Percentiles rank a stretch among this genome's conserved stretches.
phyloP scores from a whole-genome alignment of 345 rosid species.

The Citrus australasica region DNA sequence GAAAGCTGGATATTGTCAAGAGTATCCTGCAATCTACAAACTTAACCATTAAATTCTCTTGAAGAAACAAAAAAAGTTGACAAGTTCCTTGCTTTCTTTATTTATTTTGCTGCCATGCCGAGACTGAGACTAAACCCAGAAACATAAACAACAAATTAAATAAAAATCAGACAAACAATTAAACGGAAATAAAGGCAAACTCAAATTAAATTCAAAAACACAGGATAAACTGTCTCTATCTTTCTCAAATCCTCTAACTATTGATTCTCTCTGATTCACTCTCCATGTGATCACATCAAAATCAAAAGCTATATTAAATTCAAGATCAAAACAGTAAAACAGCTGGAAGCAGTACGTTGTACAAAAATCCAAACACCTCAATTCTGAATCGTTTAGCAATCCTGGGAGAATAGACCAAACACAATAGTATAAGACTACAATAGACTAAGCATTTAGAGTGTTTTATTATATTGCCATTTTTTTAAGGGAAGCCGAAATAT shows the following conservation, averaged over 20 bases:
- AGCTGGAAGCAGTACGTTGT: conserved; percentile 53
- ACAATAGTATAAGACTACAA: neutral
- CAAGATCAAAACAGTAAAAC: conserved; percentile 19
- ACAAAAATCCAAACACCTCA: conserved; percentile 52
- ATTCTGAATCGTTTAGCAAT: conserved; percentile 75
- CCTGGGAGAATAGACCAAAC: conserved; percentile 45
- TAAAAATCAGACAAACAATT: neutral
- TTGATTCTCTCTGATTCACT: neutral
- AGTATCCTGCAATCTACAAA: neutral
- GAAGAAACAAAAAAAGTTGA: neutral
- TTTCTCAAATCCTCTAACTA: neutral
- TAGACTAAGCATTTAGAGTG: neutral
- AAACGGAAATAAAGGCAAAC: neutral
- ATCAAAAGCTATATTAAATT: neutral
- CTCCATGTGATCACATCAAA: neutral
- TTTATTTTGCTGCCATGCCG: neutral
- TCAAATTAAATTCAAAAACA: no score
- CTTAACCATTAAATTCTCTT: neutral
- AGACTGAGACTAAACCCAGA: neutral
- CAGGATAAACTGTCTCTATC: neutral
- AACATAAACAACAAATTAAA: neutral
- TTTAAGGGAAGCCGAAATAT: no score
- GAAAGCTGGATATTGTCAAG: neutral
- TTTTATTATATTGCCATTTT: no score
- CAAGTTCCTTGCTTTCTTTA: neutral